These are phyloP conservation scores for Cyclotella distinguenda DNA, from an alignment of 108 stramenopile genomes.

Conservation along the genomic window DNA sequence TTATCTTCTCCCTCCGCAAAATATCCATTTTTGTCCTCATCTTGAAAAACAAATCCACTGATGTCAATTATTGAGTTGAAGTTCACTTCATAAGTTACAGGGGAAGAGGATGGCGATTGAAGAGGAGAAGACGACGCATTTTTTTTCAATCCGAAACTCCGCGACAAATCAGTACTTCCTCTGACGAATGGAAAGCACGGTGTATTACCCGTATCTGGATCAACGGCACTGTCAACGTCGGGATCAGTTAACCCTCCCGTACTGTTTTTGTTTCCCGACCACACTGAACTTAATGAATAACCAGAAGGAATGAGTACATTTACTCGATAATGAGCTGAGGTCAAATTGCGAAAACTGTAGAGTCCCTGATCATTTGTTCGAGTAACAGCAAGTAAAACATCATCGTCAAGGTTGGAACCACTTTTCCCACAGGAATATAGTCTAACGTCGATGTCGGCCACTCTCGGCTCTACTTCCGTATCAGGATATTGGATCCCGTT, in stretches of 20 bases:
- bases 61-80: neutral
- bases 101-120: neutral
- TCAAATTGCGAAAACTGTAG: constrained; percentile 24
- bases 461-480: constrained; percentile 8
- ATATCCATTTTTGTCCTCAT: constrained; percentile 13
- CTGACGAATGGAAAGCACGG: constrained; percentile 22
- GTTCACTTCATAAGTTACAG: neutral
- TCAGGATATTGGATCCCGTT: constrained; percentile 20
- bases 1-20: constrained; percentile 20
- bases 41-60: constrained; percentile 16
- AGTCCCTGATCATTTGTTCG: constrained; percentile 28
- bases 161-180: constrained; percentile 3
- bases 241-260: constrained; percentile 4
- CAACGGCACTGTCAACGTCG: constrained; percentile 8
- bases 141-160: constrained; percentile 14
- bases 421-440: constrained; percentile 26
- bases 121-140: neutral
- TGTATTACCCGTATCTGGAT: constrained; percentile 24
- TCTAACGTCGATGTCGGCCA: constrained; percentile 26
- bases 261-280: constrained; percentile 11
- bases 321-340: constrained; percentile 23
- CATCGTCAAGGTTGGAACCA: constrained; percentile 8
- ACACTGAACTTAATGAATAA: constrained; percentile 19
- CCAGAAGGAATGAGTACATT: constrained; percentile 15
- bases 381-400: constrained; percentile 4